Evolutionary conservation across 345 rosid species (phyloP), one percentile per base, ranked within the genome.

Genomic region (Firmiana major): DNA sequence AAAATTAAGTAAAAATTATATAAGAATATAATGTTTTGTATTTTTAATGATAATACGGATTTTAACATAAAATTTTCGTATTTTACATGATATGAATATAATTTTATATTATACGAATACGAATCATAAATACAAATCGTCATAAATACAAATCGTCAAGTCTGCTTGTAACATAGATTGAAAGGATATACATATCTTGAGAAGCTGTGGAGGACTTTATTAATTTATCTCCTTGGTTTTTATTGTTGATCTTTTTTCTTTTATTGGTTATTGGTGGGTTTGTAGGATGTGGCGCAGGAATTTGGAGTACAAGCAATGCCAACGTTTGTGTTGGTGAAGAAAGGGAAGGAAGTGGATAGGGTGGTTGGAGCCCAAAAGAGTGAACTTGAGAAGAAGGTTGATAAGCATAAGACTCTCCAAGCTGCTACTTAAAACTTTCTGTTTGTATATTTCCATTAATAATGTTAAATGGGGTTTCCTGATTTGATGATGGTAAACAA

Each of bases 311-410:
- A 84, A 73, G 95, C 85, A 9, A 94, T 94, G 97, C 98, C 98
- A 13, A 94, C 98, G 0, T 94, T 94, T 84, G 93, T 94, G 88
- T 79, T 94, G 87, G 57, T 90, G 86, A 92, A 94, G 89, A 74
- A 31, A 19, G 97, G 98, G 77, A 88, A 84, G 84, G 97, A 88
- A 72, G 82, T 90, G 67, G 96, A 87, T 16, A 84, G 96, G 86
- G 83, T 92, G 5, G 78, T 90, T 48, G 98, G 95, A 66, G 90
- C 87, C 43, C 71, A 60, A 59, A 88, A 88, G 71, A 85, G 82
- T 38, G 96, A 91, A 69, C 97, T 94, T 24, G 81, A 83, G 84
- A 88, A 17, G 73, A 92, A 89, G 87, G 74, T 94, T 75, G 26
- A 21, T 53, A 77, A 89, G 75, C 80, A 75, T 84, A 84, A 78